Base-by-base conservation (phyloP, 2,329 filamentous ascomycete genomes). In the Rugonectria rugulosa region DNA sequence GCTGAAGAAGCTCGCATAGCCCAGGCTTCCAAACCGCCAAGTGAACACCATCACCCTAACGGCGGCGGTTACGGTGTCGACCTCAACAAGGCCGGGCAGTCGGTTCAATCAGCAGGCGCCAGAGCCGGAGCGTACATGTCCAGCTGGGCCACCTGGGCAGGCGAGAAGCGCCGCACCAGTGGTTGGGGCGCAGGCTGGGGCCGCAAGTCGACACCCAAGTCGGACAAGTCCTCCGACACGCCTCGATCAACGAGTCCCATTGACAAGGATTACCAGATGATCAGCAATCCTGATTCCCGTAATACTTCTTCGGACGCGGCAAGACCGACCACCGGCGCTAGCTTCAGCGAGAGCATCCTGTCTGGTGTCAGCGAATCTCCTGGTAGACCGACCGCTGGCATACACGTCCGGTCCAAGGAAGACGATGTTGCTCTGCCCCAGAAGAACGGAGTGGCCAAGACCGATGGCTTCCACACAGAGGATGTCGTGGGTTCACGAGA, bases 141-240 rank as follows among this genome's bases (percentile, higher is more conserved):
- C 32, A 88, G 86, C 64, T 90, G 87, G 87, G 85, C 87, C 2
- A 75, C 79, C 0, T 90, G 87, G 87, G 86, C 87, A 2, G 87
- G 87, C 44, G 90, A 95, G 76, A 94, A 93, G 76, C 81, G 88
- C 60, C 90, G 88, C 68, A 69, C 70, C 4, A 76, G 73, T n/a
- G 80, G 74, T 41, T 77, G 79, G 68, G 80, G 72, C 20, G 71
- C 67, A 20, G 72, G 73, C 40, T 78, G 77, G 72, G 74, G 75
- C 43, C 53, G 74, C 32, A 72, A 70, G 62, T 68, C 71, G 53
- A 64, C 53, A 11, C 26, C 53, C 27, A 73, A 70, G 66, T 68
- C 68, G 15, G 67, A 67, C 31, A 74, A 70, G 14, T 67, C 71
- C 8, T 57, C 68, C 17, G 73, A 73, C 23, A 66, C 70, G 1